These are phyloP conservation scores for Physcomitrium patens DNA, from an alignment of 225 moss, liverwort and hornwort species.

Conservation along the genomic window DNA sequence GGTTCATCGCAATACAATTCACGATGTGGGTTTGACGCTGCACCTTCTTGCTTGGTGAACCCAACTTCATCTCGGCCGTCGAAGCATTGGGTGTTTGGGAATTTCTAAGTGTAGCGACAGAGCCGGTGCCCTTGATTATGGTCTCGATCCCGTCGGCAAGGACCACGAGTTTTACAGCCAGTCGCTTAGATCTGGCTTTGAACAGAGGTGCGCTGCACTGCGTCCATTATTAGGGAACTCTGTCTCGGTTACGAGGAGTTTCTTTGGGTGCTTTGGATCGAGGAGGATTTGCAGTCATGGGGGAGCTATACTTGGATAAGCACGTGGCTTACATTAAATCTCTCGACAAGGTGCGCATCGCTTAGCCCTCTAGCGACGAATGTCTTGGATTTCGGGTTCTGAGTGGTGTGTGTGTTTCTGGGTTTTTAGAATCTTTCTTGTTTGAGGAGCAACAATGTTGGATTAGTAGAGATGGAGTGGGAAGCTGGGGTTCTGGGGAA, in stretches of 20 bases:
- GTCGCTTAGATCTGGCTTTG: too few species aligned
- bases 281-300: conserved; percentile 23
- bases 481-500: not conserved
- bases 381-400: not conserved
- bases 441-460: too few species aligned
- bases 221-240: not conserved
- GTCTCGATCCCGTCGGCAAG: too few species aligned
- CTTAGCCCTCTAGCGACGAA: not conserved
- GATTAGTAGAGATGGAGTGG: not conserved
- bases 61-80: too few species aligned
- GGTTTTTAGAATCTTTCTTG: not conserved
- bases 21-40: too few species aligned
- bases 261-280: not conserved
- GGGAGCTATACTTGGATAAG: conserved; percentile 63
- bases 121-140: too few species aligned
- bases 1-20: too few species aligned
- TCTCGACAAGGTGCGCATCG: conserved; percentile 60
- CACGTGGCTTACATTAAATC: conserved; percentile 89
- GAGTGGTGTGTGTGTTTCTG: not conserved
- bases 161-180: too few species aligned
- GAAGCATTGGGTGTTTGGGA: too few species aligned
- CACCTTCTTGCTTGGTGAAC: too few species aligned
- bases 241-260: not conserved
- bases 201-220: too few species aligned
- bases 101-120: too few species aligned